phyloP scores from a whole-genome alignment of 2,329 filamentous ascomycete species.

The Pestalotiopsis sp. region DNA sequence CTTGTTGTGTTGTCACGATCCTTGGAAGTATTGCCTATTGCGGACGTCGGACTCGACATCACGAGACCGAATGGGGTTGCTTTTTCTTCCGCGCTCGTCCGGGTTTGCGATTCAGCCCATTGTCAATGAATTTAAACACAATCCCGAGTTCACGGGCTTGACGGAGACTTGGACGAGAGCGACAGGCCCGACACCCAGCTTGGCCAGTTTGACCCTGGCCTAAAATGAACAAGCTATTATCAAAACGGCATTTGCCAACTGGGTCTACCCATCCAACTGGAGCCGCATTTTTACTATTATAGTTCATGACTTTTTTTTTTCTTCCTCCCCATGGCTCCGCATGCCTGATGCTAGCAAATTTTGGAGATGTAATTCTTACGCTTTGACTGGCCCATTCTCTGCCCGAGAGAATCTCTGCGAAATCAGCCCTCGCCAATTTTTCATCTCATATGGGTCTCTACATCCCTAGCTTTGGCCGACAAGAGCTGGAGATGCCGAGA shows the following conservation, averaged over 20 bases:
- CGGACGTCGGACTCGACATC: neutral
- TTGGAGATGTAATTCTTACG: conserved; percentile 3
- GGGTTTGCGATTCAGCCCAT: neutral
- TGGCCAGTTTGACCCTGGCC: neutral
- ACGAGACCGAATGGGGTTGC: neutral
- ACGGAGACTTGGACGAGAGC: neutral
- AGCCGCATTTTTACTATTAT: conserved; percentile 3
- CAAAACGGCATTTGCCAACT: neutral
- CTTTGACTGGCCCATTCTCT: conserved; percentile 12
- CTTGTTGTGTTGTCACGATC: neutral
- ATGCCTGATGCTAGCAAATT: neutral
- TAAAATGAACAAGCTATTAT: neutral
- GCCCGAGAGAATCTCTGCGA: neutral
- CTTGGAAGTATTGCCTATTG: neutral
- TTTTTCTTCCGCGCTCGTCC: neutral
- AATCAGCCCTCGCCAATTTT: neutral
- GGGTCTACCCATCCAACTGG: neutral
- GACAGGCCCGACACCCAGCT: neutral
- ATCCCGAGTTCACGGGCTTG: neutral
- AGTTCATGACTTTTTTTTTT: neutral
- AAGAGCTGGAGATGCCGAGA: conserved; percentile 1
- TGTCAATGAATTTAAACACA: neutral
- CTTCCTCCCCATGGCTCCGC: neutral
- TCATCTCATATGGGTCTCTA: neutral
- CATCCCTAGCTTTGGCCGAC: neutral